Conservation (phyloP, 2,329 filamentous ascomycete genomes). For the Hysterium pulicare region DNA sequence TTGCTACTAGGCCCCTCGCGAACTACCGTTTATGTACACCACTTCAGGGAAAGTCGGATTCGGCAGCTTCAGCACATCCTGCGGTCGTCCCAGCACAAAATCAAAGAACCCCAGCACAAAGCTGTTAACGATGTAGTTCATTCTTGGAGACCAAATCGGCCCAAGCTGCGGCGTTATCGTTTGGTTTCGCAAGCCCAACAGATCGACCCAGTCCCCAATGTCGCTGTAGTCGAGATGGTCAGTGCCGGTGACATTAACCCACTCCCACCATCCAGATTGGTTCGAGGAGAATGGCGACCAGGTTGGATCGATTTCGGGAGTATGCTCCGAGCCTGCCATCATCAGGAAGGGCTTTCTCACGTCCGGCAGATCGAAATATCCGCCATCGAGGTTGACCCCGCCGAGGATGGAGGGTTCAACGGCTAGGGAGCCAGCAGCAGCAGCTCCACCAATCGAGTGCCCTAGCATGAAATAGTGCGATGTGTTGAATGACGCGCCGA, state of each 20-base stretch:
- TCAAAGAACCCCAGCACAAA: constrained; percentile 13
- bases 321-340: constrained; percentile 17
- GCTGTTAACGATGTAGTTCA: constrained; percentile 14
- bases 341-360: constrained; percentile 18
- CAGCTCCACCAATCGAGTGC: constrained; percentile 20
- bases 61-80: constrained; percentile 4
- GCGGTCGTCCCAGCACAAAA: constrained; percentile 11
- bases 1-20: no score
- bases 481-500: constrained; percentile 9
- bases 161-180: constrained; percentile 12
- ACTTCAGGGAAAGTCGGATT: constrained; percentile 10
- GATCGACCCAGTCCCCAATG: constrained; percentile 20
- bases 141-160: constrained; percentile 15
- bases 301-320: constrained; percentile 11
- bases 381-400: constrained; percentile 18
- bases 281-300: constrained; percentile 17
- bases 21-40: neutral
- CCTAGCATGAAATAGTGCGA: constrained; percentile 15
- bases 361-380: constrained; percentile 14
- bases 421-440: constrained; percentile 9
- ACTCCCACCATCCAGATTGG: constrained; percentile 21
- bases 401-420: constrained; percentile 11
- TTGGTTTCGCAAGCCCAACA: constrained; percentile 14
- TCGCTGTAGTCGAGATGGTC: constrained; percentile 22
- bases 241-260: constrained; percentile 15